These are phyloP conservation scores for Didymella arachidicola DNA, from an alignment of 2,329 filamentous ascomycete species.

Conservation along the genomic window DNA sequence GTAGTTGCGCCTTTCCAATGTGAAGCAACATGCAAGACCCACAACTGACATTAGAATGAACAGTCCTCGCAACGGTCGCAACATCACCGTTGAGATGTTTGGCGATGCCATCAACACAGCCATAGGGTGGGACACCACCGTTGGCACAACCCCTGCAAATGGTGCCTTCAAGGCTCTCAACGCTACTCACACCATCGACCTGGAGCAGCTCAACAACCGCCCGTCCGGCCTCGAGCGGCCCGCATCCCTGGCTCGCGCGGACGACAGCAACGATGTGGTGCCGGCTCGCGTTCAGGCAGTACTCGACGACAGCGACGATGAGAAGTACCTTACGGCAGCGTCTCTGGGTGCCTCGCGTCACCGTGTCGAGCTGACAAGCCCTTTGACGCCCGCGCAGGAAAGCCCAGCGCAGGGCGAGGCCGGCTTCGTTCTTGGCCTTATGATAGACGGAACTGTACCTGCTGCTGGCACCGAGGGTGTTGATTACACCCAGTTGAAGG, in stretches of 20 bases:
- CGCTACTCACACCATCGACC: background rate
- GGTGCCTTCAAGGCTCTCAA: background rate
- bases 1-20: background rate
- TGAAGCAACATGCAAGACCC: background rate
- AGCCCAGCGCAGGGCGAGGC: background rate
- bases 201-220: background rate
- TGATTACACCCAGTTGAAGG: background rate
- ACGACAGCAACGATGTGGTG: background rate
- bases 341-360: background rate
- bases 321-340: background rate
- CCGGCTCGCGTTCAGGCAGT: background rate
- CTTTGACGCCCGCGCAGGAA: background rate
- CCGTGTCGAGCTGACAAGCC: background rate
- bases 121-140: background rate
- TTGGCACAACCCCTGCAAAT: background rate
- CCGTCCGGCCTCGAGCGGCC: background rate
- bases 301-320: background rate
- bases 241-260: background rate
- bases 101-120: background rate
- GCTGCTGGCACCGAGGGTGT: background rate
- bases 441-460: background rate
- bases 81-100: background rate
- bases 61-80: background rate
- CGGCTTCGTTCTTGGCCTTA: background rate
- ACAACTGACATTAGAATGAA: background rate